A percentile compares a stretch with the other conserved stretches of the same genome.
Evolutionary conservation across 2,329 filamentous ascomycete species (phyloP).

Genomic region (Emericellopsis atlantica): DNA sequence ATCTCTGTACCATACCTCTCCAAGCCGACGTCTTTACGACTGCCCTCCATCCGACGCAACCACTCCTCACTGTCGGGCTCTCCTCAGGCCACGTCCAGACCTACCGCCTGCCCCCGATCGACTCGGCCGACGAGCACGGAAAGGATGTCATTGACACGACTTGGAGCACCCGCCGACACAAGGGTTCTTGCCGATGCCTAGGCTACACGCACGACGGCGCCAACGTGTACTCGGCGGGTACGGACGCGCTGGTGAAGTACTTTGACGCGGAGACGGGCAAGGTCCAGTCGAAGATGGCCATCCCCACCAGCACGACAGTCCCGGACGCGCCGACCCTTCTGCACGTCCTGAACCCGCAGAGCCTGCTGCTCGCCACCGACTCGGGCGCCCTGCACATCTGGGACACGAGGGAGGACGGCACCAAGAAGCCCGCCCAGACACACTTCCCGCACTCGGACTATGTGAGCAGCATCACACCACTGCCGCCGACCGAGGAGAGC

Average conservation of each 20-base stretch:
- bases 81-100: conserved; percentile 77
- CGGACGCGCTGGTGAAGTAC: conserved; percentile 42
- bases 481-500: conserved; percentile 67
- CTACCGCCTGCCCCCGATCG: conserved; percentile 54
- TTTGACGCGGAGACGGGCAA: conserved; percentile 46
- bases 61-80: conserved; percentile 76
- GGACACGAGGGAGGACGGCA: conserved; percentile 56
- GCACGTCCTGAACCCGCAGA: conserved; percentile 76
- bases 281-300: conserved; percentile 70
- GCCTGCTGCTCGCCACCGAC: conserved; percentile 80
- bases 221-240: conserved; percentile 52
- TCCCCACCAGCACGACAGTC: conserved; percentile 45
- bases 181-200: conserved; percentile 80
- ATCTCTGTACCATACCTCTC: conserved; percentile 79
- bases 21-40: conserved; percentile 80
- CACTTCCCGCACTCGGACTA: conserved; percentile 87
- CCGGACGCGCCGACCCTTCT: conserved; percentile 70
- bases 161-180: conserved; percentile 84
- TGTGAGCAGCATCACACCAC: conserved; percentile 72
- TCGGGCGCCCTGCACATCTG: conserved; percentile 80
- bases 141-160: conserved; percentile 66
- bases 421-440: conserved; percentile 59
- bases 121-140: conserved; percentile 33
- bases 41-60: conserved; percentile 71
- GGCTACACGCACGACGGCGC: conserved; percentile 70